Conservation (phyloP, 2,329 filamentous ascomycete genomes). For the Arthrobotrys sinensis region DNA sequence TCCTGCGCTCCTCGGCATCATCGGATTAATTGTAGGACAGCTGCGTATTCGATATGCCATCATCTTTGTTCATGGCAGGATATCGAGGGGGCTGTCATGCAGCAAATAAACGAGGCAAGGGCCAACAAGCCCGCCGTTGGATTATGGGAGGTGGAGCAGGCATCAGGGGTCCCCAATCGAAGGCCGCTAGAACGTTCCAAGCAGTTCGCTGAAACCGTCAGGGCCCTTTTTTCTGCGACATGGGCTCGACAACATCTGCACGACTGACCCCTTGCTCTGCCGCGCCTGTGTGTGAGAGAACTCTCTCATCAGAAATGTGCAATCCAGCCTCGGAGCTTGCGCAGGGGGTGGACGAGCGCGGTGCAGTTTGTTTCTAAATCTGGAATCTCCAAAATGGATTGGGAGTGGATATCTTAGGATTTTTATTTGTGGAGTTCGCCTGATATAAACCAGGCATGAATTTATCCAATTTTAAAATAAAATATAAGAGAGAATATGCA, state of each 20-base stretch:
- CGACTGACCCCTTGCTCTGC: constrained; percentile 41
- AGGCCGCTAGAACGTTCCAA: constrained; percentile 61
- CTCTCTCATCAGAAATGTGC: constrained; percentile 32
- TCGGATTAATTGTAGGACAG: constrained; percentile 35
- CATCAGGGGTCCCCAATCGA: constrained; percentile 51
- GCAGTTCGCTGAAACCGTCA: constrained; percentile 58
- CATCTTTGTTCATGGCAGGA: constrained; percentile 48
- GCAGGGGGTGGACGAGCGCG: constrained; percentile 26
- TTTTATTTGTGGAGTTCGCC: constrained; percentile 39
- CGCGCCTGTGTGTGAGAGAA: constrained; percentile 42
- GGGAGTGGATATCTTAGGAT: constrained; percentile 6
- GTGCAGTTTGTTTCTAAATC: constrained; percentile 58
- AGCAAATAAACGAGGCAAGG: constrained; percentile 29
- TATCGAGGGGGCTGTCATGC: constrained; percentile 41
- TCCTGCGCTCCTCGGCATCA: constrained; percentile 26
- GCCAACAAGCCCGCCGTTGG: constrained; percentile 39
- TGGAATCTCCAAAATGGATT: constrained; percentile 47
- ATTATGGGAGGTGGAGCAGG: constrained; percentile 47
- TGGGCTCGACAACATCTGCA: constrained; percentile 32
- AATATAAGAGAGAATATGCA: constrained; percentile 1
- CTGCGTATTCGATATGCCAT: constrained; percentile 15
- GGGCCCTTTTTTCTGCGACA: constrained; percentile 50
- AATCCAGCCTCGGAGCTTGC: constrained; percentile 39
- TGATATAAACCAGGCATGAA: constrained; percentile 43
- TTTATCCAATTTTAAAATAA: constrained; percentile 55